phyloP scores from a whole-genome alignment of 1,284 basidiomycete species.

The Somion occarium region DNA sequence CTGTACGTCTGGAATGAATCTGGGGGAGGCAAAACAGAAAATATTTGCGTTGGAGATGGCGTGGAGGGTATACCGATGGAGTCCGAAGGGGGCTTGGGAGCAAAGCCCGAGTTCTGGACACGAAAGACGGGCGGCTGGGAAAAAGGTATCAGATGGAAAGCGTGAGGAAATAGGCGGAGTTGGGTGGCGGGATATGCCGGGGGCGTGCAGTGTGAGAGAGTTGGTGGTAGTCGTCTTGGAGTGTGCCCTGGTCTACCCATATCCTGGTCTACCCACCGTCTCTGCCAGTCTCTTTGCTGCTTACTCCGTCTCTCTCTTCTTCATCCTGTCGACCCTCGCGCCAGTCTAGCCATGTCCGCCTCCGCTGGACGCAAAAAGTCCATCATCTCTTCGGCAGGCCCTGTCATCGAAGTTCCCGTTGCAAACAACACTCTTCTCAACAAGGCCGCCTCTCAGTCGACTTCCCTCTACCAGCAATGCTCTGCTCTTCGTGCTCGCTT shows the following conservation, averaged over 20 bases:
- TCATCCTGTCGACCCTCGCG: conserved; percentile 12
- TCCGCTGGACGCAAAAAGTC: conserved; percentile 80
- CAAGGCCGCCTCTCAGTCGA: conserved; percentile 75
- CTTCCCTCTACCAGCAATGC: conserved; percentile 87
- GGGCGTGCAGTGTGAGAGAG: not conserved
- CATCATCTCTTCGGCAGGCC: conserved; percentile 58
- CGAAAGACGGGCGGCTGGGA: too few species aligned
- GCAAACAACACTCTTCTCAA: conserved; percentile 81
- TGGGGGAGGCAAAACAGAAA: too few species aligned
- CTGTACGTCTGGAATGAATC: too few species aligned
- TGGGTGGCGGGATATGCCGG: not conserved
- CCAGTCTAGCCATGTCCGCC: conserved; percentile 49
- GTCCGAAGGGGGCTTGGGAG: too few species aligned
- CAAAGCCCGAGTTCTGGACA: too few species aligned
- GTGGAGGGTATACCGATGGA: too few species aligned
- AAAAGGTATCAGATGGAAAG: too few species aligned
- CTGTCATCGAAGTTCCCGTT: conserved; percentile 69
- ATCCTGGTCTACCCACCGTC: not conserved
- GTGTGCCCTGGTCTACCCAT: not conserved
- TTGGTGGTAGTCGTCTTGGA: not conserved
- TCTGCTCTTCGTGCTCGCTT: conserved; percentile 69
- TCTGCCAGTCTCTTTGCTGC: conserved; percentile 11
- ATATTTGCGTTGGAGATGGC: too few species aligned
- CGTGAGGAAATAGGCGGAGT: not conserved
- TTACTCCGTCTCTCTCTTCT: conserved; percentile 8